These are phyloP conservation scores for Intubia oerlemansii DNA, from an alignment of 2,329 filamentous ascomycete genomes.

Conservation along the genomic window DNA sequence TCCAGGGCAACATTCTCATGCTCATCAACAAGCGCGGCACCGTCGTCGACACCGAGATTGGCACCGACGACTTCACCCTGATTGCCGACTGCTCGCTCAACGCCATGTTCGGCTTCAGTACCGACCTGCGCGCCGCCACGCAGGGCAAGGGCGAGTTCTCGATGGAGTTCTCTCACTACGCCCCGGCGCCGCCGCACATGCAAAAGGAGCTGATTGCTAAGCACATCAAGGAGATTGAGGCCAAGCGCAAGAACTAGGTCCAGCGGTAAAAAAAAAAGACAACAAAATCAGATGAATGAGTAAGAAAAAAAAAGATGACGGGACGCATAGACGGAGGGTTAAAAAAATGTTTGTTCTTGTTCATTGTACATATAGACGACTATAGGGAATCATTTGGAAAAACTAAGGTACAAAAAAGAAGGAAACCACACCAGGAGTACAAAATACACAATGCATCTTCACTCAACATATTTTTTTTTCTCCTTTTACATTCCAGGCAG, in stretches of 20 bases:
- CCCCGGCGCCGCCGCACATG: conserved; percentile 64
- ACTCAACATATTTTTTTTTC: no score
- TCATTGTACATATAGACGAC: no score
- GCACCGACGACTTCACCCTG: conserved; percentile 81
- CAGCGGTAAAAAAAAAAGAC: no score
- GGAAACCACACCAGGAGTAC: no score
- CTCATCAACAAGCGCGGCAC: conserved; percentile 91
- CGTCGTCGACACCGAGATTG: conserved; percentile 89
- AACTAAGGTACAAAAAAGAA: no score
- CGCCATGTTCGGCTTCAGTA: conserved; percentile 94
- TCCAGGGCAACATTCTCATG: conserved; percentile 89
- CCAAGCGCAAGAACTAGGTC: conserved; percentile 33
- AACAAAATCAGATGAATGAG: no score
- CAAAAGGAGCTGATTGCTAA: conserved; percentile 45
- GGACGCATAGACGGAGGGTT: no score
- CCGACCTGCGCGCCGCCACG: conserved; percentile 73
- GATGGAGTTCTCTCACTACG: conserved; percentile 98
- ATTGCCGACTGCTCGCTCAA: conserved; percentile 85
- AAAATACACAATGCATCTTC: no score
- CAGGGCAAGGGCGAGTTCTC: conserved; percentile 97
- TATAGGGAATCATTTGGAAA: no score
- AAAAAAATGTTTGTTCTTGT: no score
- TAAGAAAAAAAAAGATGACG: no score
- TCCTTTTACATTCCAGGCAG: no score
- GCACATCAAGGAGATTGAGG: conserved; percentile 35